These are phyloP conservation scores for Aspergillus pseudonomiae DNA, from an alignment of 2,329 filamentous ascomycete genomes.

Conservation along the genomic window DNA sequence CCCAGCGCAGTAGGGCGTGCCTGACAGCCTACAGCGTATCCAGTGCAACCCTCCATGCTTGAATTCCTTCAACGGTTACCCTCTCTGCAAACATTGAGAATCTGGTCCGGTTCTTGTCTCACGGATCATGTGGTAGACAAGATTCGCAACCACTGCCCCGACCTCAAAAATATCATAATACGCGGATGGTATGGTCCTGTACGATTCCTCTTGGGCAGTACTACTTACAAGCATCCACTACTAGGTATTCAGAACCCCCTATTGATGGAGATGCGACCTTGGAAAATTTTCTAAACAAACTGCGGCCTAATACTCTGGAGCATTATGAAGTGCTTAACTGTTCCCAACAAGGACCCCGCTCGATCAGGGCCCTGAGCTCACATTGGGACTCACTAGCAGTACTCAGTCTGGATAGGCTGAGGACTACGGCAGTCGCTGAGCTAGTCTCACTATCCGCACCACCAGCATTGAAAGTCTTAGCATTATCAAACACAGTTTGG, in stretches of 20 bases:
- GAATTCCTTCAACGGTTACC: conserved; percentile 63
- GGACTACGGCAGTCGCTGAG: conserved; percentile 49
- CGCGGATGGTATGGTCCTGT: conserved; percentile 49
- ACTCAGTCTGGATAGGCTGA: conserved; percentile 55
- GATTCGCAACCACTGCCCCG: conserved; percentile 61
- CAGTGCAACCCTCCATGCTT: conserved; percentile 57
- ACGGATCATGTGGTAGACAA: conserved; percentile 57
- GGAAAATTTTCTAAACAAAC: conserved; percentile 59
- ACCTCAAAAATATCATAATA: conserved; percentile 64
- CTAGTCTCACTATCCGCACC: conserved; percentile 23
- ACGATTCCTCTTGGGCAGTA: background rate
- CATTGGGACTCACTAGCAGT: conserved; percentile 60
- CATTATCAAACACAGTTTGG: conserved; percentile 50
- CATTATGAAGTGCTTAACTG: conserved; percentile 62
- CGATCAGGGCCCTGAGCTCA: conserved; percentile 56
- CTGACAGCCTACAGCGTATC: conserved; percentile 6
- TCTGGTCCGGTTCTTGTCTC: conserved; percentile 65
- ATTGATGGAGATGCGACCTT: conserved; percentile 60
- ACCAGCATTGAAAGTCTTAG: conserved; percentile 51
- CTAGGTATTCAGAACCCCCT: conserved; percentile 32
- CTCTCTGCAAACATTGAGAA: conserved; percentile 60
- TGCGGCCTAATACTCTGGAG: conserved; percentile 60
- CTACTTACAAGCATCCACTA: conserved; percentile 27
- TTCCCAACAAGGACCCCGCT: conserved; percentile 57
- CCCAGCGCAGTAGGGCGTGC: background rate